Evolutionary conservation across 306 rosid species (phyloP).

Genomic region (Prunus fruticosa): DNA sequence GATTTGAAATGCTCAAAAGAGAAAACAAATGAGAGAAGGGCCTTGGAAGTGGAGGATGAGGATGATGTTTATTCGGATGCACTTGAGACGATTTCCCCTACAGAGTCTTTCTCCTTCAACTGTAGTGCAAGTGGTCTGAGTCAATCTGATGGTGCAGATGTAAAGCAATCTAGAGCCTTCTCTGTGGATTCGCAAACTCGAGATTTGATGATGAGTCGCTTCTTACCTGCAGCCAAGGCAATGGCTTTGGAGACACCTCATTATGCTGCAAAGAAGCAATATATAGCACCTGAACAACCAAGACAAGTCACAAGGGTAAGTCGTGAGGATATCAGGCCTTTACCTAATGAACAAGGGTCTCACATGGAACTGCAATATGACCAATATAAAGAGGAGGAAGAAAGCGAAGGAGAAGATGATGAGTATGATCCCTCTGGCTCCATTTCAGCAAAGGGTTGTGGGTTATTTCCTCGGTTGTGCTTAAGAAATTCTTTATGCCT

Average conservation of each 20-base stretch:
- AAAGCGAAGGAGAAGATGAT: slow-evolving; percentile 55
- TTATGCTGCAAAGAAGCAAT: slow-evolving; percentile 59
- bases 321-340: slow-evolving; percentile 43
- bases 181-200: slow-evolving; percentile 63
- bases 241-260: slow-evolving; percentile 74
- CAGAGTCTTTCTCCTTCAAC: slow-evolving; percentile 63
- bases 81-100: slow-evolving; percentile 48
- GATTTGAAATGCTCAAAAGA: slow-evolving; percentile 33
- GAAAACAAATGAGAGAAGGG: slow-evolving; percentile 30
- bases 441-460: slow-evolving; percentile 71
- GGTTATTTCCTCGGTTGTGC: slow-evolving; percentile 57
- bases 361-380: slow-evolving; percentile 39
- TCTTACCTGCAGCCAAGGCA: slow-evolving; percentile 96
- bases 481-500: slow-evolving; percentile 65
- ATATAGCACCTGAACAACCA: slow-evolving; percentile 45
- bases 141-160: slow-evolving; percentile 45
- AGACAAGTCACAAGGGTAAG: slow-evolving; percentile 45
- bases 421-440: slow-evolving; percentile 40
- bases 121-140: slow-evolving; percentile 70
- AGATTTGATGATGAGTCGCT: slow-evolving; percentile 92
- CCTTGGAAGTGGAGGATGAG: slow-evolving; percentile 32
- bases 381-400: slow-evolving; percentile 48
- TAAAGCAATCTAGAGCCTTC: slow-evolving; percentile 49
- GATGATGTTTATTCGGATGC: slow-evolving; percentile 69
- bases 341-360: slow-evolving; percentile 31